phyloP scores from a whole-genome alignment of 306 rosid genomes.

The Crataegus laevigata region DNA sequence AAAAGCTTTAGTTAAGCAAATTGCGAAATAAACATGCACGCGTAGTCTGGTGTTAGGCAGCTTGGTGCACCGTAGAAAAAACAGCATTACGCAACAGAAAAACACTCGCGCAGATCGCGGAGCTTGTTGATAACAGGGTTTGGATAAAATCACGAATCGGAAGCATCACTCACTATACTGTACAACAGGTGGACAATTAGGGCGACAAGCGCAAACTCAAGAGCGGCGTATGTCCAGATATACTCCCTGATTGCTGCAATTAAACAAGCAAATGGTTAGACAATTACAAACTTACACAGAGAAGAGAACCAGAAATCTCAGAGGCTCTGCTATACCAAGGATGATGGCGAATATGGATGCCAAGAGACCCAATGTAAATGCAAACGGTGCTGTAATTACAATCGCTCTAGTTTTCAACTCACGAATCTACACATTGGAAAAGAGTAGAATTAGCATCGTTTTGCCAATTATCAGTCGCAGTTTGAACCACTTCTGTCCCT shows the following conservation, averaged over 20 bases:
- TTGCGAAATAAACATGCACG: background rate
- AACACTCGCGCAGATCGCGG: background rate
- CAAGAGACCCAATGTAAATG: conserved; percentile 74
- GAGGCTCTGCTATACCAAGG: conserved; percentile 48
- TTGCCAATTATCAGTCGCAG: background rate
- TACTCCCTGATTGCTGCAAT: conserved; percentile 87
- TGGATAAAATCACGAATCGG: conserved; percentile 7
- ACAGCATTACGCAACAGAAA: background rate
- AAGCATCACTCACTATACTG: conserved; percentile 46
- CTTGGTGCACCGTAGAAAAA: background rate
- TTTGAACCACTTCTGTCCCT: background rate
- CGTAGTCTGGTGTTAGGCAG: background rate
- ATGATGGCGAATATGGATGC: conserved; percentile 73
- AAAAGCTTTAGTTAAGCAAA: conserved; percentile 3
- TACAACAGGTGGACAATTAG: conserved; percentile 65
- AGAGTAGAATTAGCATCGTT: background rate
- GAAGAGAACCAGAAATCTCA: background rate
- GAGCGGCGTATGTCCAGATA: conserved; percentile 95
- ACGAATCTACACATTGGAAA: conserved; percentile 48
- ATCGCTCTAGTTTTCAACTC: conserved; percentile 83
- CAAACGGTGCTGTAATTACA: conserved; percentile 74
- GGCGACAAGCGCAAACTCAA: conserved; percentile 92
- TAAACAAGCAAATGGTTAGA: conserved; percentile 3
- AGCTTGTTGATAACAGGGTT: background rate
- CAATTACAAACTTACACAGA: background rate